Evolutionary conservation across 345 rosid species (phyloP), one percentile per base, ranked within the genome.

Genomic region (Euphorbia peplus): DNA sequence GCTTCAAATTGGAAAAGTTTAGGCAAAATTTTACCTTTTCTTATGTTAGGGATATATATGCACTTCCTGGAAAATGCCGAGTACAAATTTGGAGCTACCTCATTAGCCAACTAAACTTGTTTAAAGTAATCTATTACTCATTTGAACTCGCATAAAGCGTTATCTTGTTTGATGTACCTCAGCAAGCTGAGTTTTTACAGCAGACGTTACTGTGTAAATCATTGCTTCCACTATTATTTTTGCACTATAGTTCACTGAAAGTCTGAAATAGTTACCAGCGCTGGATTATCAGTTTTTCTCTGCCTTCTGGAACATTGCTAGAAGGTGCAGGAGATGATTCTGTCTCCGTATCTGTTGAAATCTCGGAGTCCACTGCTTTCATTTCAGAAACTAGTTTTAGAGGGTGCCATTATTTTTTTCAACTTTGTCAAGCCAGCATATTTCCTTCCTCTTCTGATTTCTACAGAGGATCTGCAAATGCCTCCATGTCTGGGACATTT

Each of bases 401-500:
- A 26, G 92, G 96, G 70, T 92, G 88, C 70, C 92, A n/a, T 92
- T 1, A 95, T 95, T 61, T 90, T 91, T 83, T 92, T 95, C 35
- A 90, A 79, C 83, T 95, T 95, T 51, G 90, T 76, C 68, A 95
- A 79, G 71, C 98, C 97, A 15, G 98, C 90, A 76, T 95, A 95
- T 72, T 92, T 95, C 87, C 99, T 90, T 81, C 92, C 92, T 79
- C 90, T 95, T 52, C 99, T 96, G 98, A 90, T 90, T 83, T 88
- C 99, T 16, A 82, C 96, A 91, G 24, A 95, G 85, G 73, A 95
- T 85, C 83, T 92, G 87, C 75, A 95, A 76, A 39, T 96, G 90
- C 74, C 91, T 95, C 99, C 99, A 95, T 63, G 92, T 76, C 56
- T 88, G 89, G 19, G 92, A 78, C 64, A 80, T 70, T 77, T 84